Base-by-base conservation (phyloP, 2,329 filamentous ascomycete genomes). In the Delphinella strobiligena region DNA sequence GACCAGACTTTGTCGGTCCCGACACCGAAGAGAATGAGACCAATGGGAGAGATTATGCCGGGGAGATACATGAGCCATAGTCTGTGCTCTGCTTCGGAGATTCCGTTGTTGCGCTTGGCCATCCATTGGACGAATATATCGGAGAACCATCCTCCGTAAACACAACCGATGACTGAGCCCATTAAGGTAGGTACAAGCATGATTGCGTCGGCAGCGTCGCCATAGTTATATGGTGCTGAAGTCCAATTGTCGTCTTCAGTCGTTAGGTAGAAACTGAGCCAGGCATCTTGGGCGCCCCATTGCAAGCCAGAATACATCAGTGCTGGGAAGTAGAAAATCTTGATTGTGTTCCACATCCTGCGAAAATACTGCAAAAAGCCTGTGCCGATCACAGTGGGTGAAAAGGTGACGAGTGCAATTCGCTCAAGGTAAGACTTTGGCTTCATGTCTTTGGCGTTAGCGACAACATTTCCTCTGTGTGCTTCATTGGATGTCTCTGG, bases 281-380 rank as follows among this genome's bases (percentile, higher is more conserved):
- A 75, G n/a, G 72, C 70, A 46, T 75, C 72, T 52, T 76, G 73
- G 19, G 69, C 61, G 3, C 72, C 72, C 72, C 72, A 76, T 49
- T 75, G 72, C 17, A 75, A 53, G 7, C 72, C 72, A 2, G 71
- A 69, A 45, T 69, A 75, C 45, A 72, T 63, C 8, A 75, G 71
- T 1, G 72, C 72, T 0, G 72, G 72, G 43, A 75, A 75, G 2
- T 64, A 62, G 50, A 75, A 75, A 31, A 75, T 59, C n/a, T 70
- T 66, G 37, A 75, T 55, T 0, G 69, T 75, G 47, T 75, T 68
- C 47, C 67, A 68, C 2, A 76, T 59, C 2, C 71, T 71, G 31
- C 59, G 51, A 19, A 64, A 53, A 46, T 75, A 77, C 49, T 76
- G 72, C 47, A 62, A 67, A 44, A 71, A 62, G 5, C 72, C 72